Evolutionary conservation across 2,329 filamentous ascomycete genomes (phyloP).

Genomic region (Colletotrichum liriopes): DNA sequence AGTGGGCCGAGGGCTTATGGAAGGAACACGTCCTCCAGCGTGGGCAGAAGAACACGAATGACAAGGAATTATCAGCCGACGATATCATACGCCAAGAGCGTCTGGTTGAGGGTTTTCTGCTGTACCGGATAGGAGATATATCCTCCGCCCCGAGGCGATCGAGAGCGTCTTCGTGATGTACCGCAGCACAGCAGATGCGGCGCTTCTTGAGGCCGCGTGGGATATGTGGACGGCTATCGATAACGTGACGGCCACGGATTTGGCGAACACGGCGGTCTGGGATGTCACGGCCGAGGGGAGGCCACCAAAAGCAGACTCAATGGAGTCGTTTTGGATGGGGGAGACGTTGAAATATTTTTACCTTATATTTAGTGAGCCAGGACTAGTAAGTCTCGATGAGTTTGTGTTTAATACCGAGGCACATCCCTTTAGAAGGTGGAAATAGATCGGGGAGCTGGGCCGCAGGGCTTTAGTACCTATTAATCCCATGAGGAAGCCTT

Average conservation of each 20-base stretch:
- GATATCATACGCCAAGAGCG: conserved; percentile 48
- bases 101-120: conserved; percentile 48
- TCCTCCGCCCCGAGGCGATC: conserved; percentile 75
- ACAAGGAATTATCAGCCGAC: conserved; percentile 46
- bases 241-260: conserved; percentile 63
- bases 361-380: conserved; percentile 71
- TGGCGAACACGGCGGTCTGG: conserved; percentile 68
- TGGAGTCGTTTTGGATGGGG: conserved; percentile 63
- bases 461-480: background rate
- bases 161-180: conserved; percentile 79
- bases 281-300: conserved; percentile 59
- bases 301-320: conserved; percentile 67
- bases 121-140: conserved; percentile 59
- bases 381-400: conserved; percentile 70
- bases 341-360: conserved; percentile 52
- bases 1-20: conserved; percentile 53
- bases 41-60: conserved; percentile 46
- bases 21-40: conserved; percentile 49
- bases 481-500: too few species aligned
- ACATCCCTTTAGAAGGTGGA: conserved; percentile 48
- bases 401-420: conserved; percentile 65
- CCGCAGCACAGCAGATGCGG: conserved; percentile 70
- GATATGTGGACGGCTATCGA: conserved; percentile 71
- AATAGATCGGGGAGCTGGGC: background rate
- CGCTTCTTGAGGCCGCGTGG: conserved; percentile 72